Evolutionary conservation across 495 filamentous ascomycete species (phyloP).

Genomic region (Lasiosphaeris hirsuta): DNA sequence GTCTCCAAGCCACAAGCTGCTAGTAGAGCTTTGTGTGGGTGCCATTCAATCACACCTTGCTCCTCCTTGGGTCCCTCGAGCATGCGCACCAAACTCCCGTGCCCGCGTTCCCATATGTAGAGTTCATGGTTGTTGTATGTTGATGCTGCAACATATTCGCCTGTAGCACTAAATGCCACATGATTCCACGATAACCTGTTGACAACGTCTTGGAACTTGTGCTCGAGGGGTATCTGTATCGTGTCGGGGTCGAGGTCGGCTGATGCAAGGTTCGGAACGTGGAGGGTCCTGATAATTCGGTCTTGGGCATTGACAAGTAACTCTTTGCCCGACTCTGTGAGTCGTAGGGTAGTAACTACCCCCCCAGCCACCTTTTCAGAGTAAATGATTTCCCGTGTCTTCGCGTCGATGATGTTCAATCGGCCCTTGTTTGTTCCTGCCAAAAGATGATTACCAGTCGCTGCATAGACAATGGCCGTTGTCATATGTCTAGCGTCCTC

Average conservation of each 20-base stretch:
- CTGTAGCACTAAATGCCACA: conserved; percentile 85
- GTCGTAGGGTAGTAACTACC: conserved; percentile 83
- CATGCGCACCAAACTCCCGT: conserved; percentile 93
- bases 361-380: conserved; percentile 80
- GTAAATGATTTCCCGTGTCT: conserved; percentile 73
- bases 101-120: conserved; percentile 94
- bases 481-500: conserved; percentile 93
- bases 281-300: conserved; percentile 85
- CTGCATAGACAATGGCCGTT: conserved; percentile 84
- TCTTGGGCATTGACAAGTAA: conserved; percentile 88
- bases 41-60: conserved; percentile 93
- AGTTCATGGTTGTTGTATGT: conserved; percentile 97
- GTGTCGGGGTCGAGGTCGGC: conserved; percentile 60
- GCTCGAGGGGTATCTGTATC: conserved; percentile 86
- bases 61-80: conserved; percentile 94
- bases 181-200: conserved; percentile 94
- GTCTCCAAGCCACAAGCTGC: conserved; percentile 87
- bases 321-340: conserved; percentile 78
- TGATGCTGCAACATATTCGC: conserved; percentile 88
- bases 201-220: conserved; percentile 97
- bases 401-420: conserved; percentile 87
- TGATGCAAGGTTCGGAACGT: conserved; percentile 52
- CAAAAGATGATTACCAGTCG: conserved; percentile 78
- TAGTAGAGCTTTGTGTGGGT: conserved; percentile 82
- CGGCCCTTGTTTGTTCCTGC: conserved; percentile 92